Evolutionary conservation across 176 grass and related monocot genomes (phyloP), one percentile per base, ranked within the genome.

Genomic region (Otatea glauca): DNA sequence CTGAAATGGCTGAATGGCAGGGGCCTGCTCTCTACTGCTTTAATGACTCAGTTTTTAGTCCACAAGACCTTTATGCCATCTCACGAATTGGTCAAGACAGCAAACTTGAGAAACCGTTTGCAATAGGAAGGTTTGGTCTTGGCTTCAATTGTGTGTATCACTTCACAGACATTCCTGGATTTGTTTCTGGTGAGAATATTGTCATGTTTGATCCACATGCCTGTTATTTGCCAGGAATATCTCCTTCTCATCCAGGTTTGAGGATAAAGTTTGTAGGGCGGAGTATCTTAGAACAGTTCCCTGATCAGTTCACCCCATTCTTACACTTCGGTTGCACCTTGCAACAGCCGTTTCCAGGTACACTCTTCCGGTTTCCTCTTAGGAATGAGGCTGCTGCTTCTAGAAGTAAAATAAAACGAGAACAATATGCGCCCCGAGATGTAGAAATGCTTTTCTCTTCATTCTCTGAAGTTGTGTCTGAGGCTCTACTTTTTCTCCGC

Each of bases 1-100:
- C 95, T 90, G 91, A 98, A 95, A 95, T 98, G 92, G 91, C 92
- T 90, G 92, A 98, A 90, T 98, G 95, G 95, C 95, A 98, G 88
- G 95, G 95, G 6, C 92, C 95, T 85, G 91, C 92, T 87, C 92
- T 98, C 66, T 98, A 98, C 76, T 98, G 92, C 84, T 98, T 91
- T 76, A 98, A 98, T 59, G 80, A 98, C 66, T 98, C 95, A 73
- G 76, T 98, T 92, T 98, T 98, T 81, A 98, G 89, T 71, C 89
- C 95, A 50, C 93, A 98, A 77, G 95, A 98, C 62, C 92, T 98
- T 79, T 98, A 95, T 94, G 91, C 95, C 43, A 98, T 98, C 82
- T 98, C 95, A 82, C 89, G 92, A 77, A 92, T 98, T 80, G 95
- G 92, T 68, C 95, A 98, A 89, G 95, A 98, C 74, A 98, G 95